Conservation (phyloP, 345 rosid genomes). For the thale cress (Arabidopsis thaliana) region DNA sequence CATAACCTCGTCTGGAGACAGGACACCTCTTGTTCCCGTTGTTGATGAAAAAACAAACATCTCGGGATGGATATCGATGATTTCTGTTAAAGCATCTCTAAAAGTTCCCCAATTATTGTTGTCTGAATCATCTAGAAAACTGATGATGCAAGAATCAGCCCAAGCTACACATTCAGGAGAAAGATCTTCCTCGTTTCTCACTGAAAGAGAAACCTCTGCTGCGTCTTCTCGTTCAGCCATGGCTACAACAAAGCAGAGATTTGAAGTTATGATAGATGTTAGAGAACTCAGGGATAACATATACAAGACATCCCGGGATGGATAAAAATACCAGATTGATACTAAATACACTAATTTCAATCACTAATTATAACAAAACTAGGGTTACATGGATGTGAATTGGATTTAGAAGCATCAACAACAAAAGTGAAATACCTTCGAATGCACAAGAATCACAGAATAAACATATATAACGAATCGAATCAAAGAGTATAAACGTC, state of each 20-base stretch:
- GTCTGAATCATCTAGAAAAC: slow-evolving; percentile 54
- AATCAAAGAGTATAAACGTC: not conserved
- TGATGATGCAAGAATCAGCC: slow-evolving; percentile 72
- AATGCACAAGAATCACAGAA: not conserved
- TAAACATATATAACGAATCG: not conserved
- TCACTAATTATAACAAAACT: not conserved
- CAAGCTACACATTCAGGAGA: slow-evolving; percentile 67
- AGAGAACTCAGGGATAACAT: not conserved
- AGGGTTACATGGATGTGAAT: not conserved
- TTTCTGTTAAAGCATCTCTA: slow-evolving; percentile 62
- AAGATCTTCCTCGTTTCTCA: slow-evolving; percentile 42
- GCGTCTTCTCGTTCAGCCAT: slow-evolving; percentile 36
- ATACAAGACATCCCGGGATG: not conserved
- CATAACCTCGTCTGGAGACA: slow-evolving; percentile 37
- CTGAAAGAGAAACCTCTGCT: slow-evolving; percentile 20
- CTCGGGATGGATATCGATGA: slow-evolving; percentile 52
- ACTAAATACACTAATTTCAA: not conserved
- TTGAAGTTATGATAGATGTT: not conserved
- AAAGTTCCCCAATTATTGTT: slow-evolving; percentile 51
- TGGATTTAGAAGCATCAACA: not conserved
- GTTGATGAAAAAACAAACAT: slow-evolving; percentile 39
- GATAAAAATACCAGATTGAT: not conserved
- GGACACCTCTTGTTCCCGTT: not conserved
- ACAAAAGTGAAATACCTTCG: not conserved
- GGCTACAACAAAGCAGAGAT: slow-evolving; percentile 11